Percentiles rank a stretch among this genome's conserved stretches.
Evolutionary conservation across 257 asterid species (phyloP).

Genomic region (Scutellaria baicalensis): DNA sequence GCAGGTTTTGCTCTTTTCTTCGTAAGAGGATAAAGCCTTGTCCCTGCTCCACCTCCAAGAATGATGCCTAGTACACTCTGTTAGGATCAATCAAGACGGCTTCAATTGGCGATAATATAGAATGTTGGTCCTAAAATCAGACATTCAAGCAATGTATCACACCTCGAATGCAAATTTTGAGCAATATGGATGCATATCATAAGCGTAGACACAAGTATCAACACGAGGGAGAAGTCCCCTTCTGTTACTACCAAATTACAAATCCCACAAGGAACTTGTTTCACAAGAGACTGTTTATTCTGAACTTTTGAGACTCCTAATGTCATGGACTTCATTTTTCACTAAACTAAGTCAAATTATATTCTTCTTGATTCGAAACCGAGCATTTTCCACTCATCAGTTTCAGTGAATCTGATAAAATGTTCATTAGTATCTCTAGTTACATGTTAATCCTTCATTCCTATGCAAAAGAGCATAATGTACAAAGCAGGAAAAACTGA

Average conservation of each 20-base stretch:
- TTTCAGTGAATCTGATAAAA: too few species aligned
- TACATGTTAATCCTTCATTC: too few species aligned
- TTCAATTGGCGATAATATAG: background rate
- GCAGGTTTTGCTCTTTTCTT: constrained; percentile 68
- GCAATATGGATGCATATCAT: background rate
- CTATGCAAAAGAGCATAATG: too few species aligned
- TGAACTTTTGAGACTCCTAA: too few species aligned
- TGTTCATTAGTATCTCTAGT: too few species aligned
- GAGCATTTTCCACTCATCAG: too few species aligned
- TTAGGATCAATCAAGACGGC: constrained; percentile 7
- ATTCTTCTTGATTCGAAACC: too few species aligned
- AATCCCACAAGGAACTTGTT: background rate
- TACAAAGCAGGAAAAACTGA: too few species aligned
- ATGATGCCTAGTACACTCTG: constrained; percentile 68
- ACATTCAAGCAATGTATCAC: background rate
- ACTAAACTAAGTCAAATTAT: too few species aligned
- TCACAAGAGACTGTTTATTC: background rate
- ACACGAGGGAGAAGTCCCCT: background rate
- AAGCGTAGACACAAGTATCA: background rate
- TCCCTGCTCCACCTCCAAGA: constrained; percentile 73
- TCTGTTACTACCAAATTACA: background rate
- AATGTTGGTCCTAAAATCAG: background rate
- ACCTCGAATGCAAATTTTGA: background rate
- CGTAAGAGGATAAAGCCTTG: constrained; percentile 62
- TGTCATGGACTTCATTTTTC: too few species aligned